Percentiles rank a stretch among this genome's conserved stretches.
These are phyloP conservation scores for Kalmanozyma brasiliensis DNA, from an alignment of 1,284 basidiomycete genomes.

Conservation along the genomic window DNA sequence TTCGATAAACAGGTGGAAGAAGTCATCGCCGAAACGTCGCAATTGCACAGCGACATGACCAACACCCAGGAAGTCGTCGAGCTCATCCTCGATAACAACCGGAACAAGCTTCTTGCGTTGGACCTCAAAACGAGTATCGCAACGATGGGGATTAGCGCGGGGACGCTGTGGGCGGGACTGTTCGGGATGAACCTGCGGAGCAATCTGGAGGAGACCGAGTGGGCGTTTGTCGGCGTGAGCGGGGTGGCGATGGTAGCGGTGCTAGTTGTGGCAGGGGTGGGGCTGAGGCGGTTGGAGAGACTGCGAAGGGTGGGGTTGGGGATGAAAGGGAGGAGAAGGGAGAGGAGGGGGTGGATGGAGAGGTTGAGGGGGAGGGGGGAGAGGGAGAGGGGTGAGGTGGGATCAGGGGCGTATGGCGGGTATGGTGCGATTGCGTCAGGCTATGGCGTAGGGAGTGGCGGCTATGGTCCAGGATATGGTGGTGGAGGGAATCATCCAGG, in stretches of 20 bases:
- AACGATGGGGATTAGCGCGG: slow-evolving; percentile 90
- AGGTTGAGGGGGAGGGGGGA: neutral
- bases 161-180: slow-evolving; percentile 88
- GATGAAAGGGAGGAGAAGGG: slow-evolving; percentile 7
- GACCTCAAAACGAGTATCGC: slow-evolving; percentile 92
- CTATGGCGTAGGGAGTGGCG: no score
- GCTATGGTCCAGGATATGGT: no score
- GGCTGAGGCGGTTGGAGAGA: slow-evolving; percentile 41
- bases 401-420: no score
- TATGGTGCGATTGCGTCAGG: no score
- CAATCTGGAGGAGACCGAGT: slow-evolving; percentile 53
- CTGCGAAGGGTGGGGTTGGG: slow-evolving; percentile 51
- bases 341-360: slow-evolving; percentile 21
- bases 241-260: slow-evolving; percentile 43
- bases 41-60: slow-evolving; percentile 73
- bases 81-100: slow-evolving; percentile 93
- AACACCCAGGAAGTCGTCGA: slow-evolving; percentile 98
- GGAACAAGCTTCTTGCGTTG: slow-evolving; percentile 88
- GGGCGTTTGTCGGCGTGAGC: slow-evolving; percentile 50
- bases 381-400: neutral
- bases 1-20: slow-evolving; percentile 79
- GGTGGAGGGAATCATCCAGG: no score
- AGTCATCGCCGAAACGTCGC: slow-evolving; percentile 55
- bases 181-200: slow-evolving; percentile 85
- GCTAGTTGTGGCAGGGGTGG: slow-evolving; percentile 28